Evolutionary conservation across 176 grass and related monocot genomes (phyloP), one percentile per base, ranked within the genome.

Genomic region (Dactylis glomerata): DNA sequence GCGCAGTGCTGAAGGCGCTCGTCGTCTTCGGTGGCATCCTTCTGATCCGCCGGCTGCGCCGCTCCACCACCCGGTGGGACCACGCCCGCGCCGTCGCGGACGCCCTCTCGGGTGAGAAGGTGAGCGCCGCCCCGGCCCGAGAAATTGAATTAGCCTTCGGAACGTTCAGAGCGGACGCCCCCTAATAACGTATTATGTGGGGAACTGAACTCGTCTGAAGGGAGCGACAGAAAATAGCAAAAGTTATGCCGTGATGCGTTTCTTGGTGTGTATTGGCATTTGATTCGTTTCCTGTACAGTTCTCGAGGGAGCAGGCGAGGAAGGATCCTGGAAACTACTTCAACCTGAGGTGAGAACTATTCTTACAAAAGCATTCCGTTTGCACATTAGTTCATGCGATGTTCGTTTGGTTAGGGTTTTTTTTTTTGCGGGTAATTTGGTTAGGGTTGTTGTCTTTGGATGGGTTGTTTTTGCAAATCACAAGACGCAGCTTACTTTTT

Each of bases 41-140:
- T 45, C 84, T 96, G 50, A 82, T 96, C 56, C 94, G 92, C 84
- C 84, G 93, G 78, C 86, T 96, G 63, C 84, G 96, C 65, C 94
- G 94, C 73, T 96, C 96, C 78, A 96, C 96, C 65, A 96, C 96
- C 81, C 87, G 93, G 11, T 96, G 96, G 96, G 96, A 99, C 78
- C 96, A 99, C 68, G 86, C 93, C 68, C 91, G 86, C 44, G 82
- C 88, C 68, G 91, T 99, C 82, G 88, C 93, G 58, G 84, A 92
- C 78, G 87, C 93, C 37, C 93, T 99, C 86, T 92, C 86, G 54
- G 93, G 93, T 34, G 96, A 96, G 68, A 99, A 96, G 90, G 96
- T 94, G 77, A 75, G 30, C 26, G 12, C 17, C 19, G 2, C 10
- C 33, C 20, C 15, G 11, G 11, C 3, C 6, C 20, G 0, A 8